Percentiles rank a stretch among this genome's conserved stretches.
Evolutionary conservation across 257 asterid genomes (phyloP).

Genomic region (Craterostigma plantagineum): DNA sequence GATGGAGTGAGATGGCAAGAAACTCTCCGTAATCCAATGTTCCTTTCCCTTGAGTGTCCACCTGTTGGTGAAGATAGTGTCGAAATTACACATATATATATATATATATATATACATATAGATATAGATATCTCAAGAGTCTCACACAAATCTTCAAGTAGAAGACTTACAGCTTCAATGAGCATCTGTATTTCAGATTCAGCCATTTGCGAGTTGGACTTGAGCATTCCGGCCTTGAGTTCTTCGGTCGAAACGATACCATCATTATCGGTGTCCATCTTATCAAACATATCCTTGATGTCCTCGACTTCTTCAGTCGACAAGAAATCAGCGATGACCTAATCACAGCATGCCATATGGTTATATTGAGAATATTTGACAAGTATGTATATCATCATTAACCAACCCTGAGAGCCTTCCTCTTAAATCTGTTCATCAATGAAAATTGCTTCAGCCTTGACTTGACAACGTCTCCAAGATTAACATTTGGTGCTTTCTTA

Average conservation of each 20-base stretch:
- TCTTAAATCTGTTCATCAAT: conserved; percentile 86
- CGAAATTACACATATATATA: no score
- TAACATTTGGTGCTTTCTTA: conserved; percentile 81
- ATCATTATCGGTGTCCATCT: conserved; percentile 66
- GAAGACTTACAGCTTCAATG: conserved; percentile 66
- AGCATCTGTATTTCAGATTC: conserved; percentile 82
- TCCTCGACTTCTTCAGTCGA: conserved; percentile 89
- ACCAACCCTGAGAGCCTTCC: conserved; percentile 91
- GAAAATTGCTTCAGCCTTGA: conserved; percentile 91
- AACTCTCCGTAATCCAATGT: conserved; percentile 70
- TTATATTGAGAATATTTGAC: conserved; percentile 4
- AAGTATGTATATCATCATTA: conserved; percentile 1
- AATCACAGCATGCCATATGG: conserved; percentile 9
- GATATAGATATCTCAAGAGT: no score
- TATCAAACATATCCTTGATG: conserved; percentile 64
- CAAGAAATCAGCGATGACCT: conserved; percentile 94
- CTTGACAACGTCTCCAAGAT: conserved; percentile 92
- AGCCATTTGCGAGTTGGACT: conserved; percentile 47
- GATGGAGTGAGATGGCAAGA: conserved; percentile 75
- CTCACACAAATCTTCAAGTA: not conserved
- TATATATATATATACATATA: no score
- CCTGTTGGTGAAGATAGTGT: conserved; percentile 24
- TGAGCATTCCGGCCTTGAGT: conserved; percentile 58
- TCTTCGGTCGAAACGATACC: conserved; percentile 69
- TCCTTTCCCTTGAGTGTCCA: conserved; percentile 66